Evolutionary conservation across 352 stramenopile species (phyloP), one percentile per base, ranked within the genome.

Genomic region (Pythium insidiosum): DNA sequence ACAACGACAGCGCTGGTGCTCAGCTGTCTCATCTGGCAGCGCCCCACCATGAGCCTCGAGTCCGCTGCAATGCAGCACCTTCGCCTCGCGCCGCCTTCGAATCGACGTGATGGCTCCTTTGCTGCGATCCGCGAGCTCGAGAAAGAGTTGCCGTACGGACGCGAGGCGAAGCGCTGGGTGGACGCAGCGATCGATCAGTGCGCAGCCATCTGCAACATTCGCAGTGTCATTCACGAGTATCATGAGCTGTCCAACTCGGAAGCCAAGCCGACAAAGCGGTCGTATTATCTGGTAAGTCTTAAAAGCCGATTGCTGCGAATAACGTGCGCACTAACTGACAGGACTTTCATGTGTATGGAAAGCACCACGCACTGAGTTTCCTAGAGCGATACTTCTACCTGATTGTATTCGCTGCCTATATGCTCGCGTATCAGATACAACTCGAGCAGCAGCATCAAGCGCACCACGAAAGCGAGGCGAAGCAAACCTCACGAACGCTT

Each of bases 371-470:
- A 12, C 75, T 90, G 60, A 90, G 74, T 43, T 91, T 89, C 38
- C 47, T 95, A 3, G 73, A 92, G 53, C 73, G 82, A 2, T 95
- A 95, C 50, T 91, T 94, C 40, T 91, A 93, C 43, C 63, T 95
- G 13, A 82, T 95, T 50, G 67, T 92, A 1, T 95, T 95, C 55
- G 84, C 76, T 31, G 63, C 68, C 9, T 95, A 94, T 56, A 72
- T 94, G 42, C 56, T 93, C 3, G 21, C 39, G 15, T 47, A 45
- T n/a, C 38, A 62, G 2, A n/a, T n/a, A n/a, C 12, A 60, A 23
- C 41, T 57, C 22, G 18, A 55, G 1, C 11, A 43, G 23, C 33
- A 49, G 15, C 25, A 54, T 37, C 38, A 47, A 16, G 11, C 41
- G 61, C 30, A 54, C 16, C 31, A 45, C 22, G 47, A 24, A 34